phyloP scores from a whole-genome alignment of 441 rosid species.

The Pelargonium australe region DNA sequence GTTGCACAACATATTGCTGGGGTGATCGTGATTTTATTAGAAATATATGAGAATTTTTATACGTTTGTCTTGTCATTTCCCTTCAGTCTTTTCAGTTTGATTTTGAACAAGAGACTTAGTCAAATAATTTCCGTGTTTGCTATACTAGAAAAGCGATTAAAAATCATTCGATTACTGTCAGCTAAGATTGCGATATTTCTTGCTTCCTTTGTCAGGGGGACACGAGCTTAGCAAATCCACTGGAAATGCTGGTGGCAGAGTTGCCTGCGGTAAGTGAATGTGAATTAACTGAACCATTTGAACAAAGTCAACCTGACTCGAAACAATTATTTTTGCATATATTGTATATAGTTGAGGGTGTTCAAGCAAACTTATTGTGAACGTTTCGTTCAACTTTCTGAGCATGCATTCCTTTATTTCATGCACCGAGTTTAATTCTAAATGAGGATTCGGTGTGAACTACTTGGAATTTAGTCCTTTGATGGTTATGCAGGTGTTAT shows the following conservation, averaged over 20 bases:
- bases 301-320: neutral
- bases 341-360: neutral
- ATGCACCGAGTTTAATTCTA: neutral
- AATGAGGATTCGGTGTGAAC: neutral
- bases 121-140: no score
- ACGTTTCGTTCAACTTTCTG: no score
- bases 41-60: neutral
- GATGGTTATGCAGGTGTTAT: constrained; percentile 39
- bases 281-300: neutral
- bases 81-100: neutral
- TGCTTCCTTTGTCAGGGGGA: constrained; percentile 45
- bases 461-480: no score
- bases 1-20: neutral
- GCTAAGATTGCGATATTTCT: neutral
- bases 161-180: neutral
- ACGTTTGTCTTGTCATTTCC: neutral
- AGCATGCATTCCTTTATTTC: neutral
- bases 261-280: constrained; percentile 68
- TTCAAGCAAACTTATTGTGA: no score
- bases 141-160: neutral
- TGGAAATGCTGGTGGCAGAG: constrained; percentile 84
- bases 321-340: neutral
- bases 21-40: neutral
- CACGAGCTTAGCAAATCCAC: constrained; percentile 80
- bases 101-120: neutral